Percentiles rank a stretch among this genome's conserved stretches.
Evolutionary conservation across 2,329 filamentous ascomycete genomes (phyloP).

Genomic region (Aspergillus novoparasiticus): DNA sequence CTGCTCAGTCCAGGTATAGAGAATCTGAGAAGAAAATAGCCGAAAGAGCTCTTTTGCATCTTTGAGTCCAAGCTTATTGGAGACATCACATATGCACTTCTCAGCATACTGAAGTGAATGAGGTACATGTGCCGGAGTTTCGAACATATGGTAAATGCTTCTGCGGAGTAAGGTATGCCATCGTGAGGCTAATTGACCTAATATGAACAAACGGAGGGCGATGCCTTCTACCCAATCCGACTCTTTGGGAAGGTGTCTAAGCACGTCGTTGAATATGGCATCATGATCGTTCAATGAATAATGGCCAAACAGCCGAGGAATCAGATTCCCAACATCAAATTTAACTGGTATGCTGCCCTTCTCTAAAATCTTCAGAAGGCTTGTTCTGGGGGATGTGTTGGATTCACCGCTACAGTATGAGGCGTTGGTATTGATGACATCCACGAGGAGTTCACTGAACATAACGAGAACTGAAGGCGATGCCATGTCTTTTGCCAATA

Average conservation of each 20-base stretch:
- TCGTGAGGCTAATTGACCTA: slow-evolving; percentile 74
- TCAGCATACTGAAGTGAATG: slow-evolving; percentile 70
- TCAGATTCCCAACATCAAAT: slow-evolving; percentile 68
- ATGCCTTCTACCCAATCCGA: slow-evolving; percentile 77
- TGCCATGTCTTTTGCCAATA: slow-evolving; percentile 68
- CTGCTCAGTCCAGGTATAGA: slow-evolving; percentile 84
- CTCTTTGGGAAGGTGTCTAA: slow-evolving; percentile 76
- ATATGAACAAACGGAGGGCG: slow-evolving; percentile 74
- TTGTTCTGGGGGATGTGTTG: slow-evolving; percentile 68
- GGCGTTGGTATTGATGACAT: slow-evolving; percentile 67
- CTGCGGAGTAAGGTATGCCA: slow-evolving; percentile 87
- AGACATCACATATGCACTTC: slow-evolving; percentile 69
- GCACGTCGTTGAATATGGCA: slow-evolving; percentile 78
- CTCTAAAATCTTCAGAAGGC: slow-evolving; percentile 71
- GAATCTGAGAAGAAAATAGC: slow-evolving; percentile 82
- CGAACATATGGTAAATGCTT: slow-evolving; percentile 92
- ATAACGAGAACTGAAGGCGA: slow-evolving; percentile 69
- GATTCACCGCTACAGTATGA: slow-evolving; percentile 65
- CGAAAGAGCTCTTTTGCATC: slow-evolving; percentile 73
- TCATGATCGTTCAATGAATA: slow-evolving; percentile 85
- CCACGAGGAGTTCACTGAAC: slow-evolving; percentile 69
- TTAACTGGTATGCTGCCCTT: slow-evolving; percentile 71
- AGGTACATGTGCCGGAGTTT: slow-evolving; percentile 75
- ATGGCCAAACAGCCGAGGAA: slow-evolving; percentile 75
- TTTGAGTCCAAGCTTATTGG: slow-evolving; percentile 64